phyloP scores from a whole-genome alignment of 2,329 filamentous ascomycete genomes.

The Colletotrichum lindemuthianum region DNA sequence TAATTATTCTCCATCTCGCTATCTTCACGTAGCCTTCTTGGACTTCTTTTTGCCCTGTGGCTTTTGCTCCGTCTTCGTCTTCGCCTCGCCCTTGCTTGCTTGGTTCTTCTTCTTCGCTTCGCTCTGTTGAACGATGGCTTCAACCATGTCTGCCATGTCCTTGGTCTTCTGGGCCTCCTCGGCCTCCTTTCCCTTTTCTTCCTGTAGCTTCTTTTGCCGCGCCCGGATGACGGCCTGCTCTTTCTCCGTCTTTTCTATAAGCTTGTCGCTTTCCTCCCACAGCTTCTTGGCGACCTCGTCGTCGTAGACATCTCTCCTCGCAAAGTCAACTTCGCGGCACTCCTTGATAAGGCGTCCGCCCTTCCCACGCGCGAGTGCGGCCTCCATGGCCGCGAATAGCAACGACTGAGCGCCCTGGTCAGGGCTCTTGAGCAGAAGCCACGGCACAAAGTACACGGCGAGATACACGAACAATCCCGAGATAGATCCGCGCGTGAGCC shows the following conservation, averaged over 20 bases:
- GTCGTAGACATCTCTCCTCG: constrained; percentile 78
- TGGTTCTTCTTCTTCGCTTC: constrained; percentile 32
- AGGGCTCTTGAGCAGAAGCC: constrained; percentile 88
- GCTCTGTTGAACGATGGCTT: constrained; percentile 53
- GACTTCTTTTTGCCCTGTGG: constrained; percentile 42
- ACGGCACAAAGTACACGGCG: constrained; percentile 80
- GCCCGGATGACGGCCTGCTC: constrained; percentile 71
- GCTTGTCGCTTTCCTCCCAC: constrained; percentile 88
- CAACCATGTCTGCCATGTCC: constrained; percentile 51
- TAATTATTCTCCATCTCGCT: not conserved
- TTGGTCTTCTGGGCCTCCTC: constrained; percentile 44
- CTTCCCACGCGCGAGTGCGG: constrained; percentile 64
- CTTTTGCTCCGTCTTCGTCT: constrained; percentile 35
- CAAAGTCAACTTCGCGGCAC: constrained; percentile 79
- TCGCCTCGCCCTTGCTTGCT: constrained; percentile 41
- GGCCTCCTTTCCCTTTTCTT: constrained; percentile 47
- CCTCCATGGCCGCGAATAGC: constrained; percentile 86
- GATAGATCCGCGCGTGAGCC: constrained; percentile 85
- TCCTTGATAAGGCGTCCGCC: constrained; percentile 88
- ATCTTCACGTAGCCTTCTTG: constrained; percentile 40
- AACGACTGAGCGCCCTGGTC: constrained; percentile 87
- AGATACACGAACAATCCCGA: constrained; percentile 83
- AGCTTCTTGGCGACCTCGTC: constrained; percentile 84
- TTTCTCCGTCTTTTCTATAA: constrained; percentile 85
- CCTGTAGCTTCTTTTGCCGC: constrained; percentile 48